These are phyloP conservation scores for Collybia mongolica DNA, from an alignment of 768 basidiomycete genomes.

Conservation along the genomic window DNA sequence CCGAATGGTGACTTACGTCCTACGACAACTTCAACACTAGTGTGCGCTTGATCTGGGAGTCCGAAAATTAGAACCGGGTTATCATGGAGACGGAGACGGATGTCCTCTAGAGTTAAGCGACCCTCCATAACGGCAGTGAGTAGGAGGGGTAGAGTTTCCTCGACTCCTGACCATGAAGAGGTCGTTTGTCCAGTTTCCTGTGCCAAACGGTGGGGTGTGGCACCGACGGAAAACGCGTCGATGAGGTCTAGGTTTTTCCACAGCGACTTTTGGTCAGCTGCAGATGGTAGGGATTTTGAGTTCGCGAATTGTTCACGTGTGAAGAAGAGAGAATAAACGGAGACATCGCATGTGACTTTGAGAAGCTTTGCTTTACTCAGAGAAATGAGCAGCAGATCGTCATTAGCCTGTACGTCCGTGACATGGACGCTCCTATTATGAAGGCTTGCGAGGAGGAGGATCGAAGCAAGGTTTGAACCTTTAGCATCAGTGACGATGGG, in stretches of 20 bases:
- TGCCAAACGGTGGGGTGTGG: constrained; percentile 77
- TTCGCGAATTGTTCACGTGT: constrained; percentile 69
- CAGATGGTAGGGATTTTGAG: constrained; percentile 63
- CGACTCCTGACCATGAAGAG: constrained; percentile 75
- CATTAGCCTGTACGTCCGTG: constrained; percentile 81
- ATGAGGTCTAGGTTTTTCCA: constrained; percentile 85
- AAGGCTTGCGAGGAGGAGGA: constrained; percentile 91
- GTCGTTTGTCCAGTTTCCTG: constrained; percentile 56
- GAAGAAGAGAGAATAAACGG: constrained; percentile 91
- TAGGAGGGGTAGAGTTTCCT: constrained; percentile 85
- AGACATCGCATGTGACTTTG: constrained; percentile 95
- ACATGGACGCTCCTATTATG: constrained; percentile 88
- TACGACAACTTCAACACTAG: constrained; percentile 90
- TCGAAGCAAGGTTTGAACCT: constrained; percentile 88
- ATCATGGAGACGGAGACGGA: constrained; percentile 82
- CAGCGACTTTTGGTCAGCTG: constrained; percentile 74
- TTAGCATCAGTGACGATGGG: constrained; percentile 94
- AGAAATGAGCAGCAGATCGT: constrained; percentile 87
- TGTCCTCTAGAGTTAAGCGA: constrained; percentile 77
- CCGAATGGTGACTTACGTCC: constrained; percentile 67
- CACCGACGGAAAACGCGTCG: constrained; percentile 89
- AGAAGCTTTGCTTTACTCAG: constrained; percentile 93
- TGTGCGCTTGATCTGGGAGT: constrained; percentile 81
- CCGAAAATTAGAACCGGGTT: constrained; percentile 93
- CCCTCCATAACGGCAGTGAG: constrained; percentile 83